phyloP scores from a whole-genome alignment of 306 rosid genomes.

The Aeschynomene evenia region DNA sequence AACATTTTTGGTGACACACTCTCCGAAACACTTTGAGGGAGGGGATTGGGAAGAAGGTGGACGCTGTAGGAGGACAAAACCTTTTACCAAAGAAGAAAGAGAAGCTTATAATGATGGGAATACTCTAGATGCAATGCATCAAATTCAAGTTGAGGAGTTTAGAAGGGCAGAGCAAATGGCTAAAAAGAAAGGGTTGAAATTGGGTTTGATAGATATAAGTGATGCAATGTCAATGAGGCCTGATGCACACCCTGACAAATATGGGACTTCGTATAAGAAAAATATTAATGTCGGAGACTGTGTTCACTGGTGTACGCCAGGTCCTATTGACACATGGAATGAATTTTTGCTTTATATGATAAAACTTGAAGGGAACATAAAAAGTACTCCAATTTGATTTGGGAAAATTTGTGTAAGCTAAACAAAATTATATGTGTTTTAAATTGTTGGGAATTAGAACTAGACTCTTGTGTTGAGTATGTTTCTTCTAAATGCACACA shows the following conservation, averaged over 20 bases:
- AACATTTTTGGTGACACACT: slow-evolving; percentile 70
- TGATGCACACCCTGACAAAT: slow-evolving; percentile 70
- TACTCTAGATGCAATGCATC: slow-evolving; percentile 29
- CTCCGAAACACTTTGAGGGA: slow-evolving; percentile 79
- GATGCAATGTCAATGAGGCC: slow-evolving; percentile 59
- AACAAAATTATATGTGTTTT: not conserved
- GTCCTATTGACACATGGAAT: slow-evolving; percentile 84
- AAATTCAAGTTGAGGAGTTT: slow-evolving; percentile 54
- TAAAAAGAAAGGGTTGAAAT: slow-evolving; percentile 39
- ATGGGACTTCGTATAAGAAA: slow-evolving; percentile 29
- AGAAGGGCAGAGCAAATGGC: slow-evolving; percentile 41
- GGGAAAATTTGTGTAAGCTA: not conserved
- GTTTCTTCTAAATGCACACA: too few relatives aligned
- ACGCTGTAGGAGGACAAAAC: slow-evolving; percentile 58
- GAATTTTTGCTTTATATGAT: slow-evolving; percentile 55
- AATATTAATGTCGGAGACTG: slow-evolving; percentile 52
- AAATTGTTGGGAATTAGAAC: not conserved
- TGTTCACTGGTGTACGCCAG: slow-evolving; percentile 89
- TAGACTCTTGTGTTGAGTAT: too few relatives aligned
- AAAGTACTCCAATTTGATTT: not conserved
- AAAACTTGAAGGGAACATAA: slow-evolving; percentile 1
- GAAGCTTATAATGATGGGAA: slow-evolving; percentile 10
- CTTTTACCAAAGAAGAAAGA: slow-evolving; percentile 43
- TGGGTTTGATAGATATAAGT: slow-evolving; percentile 54
- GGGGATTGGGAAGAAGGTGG: slow-evolving; percentile 85